These are phyloP conservation scores for Cucurbita argyrosperma DNA, from an alignment of 306 rosid species.

Conservation along the genomic window DNA sequence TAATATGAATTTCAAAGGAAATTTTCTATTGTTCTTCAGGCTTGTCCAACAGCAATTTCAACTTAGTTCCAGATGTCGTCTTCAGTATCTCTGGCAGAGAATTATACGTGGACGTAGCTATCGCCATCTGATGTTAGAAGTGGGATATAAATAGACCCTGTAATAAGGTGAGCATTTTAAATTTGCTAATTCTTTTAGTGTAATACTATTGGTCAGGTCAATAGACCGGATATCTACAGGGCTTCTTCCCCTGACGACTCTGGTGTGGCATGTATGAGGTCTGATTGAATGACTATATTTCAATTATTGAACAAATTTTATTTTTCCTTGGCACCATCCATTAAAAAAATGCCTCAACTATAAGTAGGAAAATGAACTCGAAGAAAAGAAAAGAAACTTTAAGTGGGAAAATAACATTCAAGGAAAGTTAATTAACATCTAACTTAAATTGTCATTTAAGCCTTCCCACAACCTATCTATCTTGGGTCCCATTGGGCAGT, in stretches of 20 bases:
- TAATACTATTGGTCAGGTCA: neutral
- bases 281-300: neutral
- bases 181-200: neutral
- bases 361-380: neutral
- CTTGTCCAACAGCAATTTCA: slow-evolving; percentile 76
- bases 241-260: too few species aligned
- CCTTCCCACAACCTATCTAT: neutral
- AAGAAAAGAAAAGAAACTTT: neutral
- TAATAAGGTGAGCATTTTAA: slow-evolving; percentile 21
- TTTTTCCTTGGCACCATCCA: neutral
- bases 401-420: neutral
- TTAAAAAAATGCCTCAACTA: neutral
- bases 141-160: slow-evolving; percentile 48
- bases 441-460: neutral
- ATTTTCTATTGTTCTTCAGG: slow-evolving; percentile 26
- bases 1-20: neutral
- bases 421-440: neutral
- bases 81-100: slow-evolving; percentile 66
- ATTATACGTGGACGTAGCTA: slow-evolving; percentile 72
- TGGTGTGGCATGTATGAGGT: neutral
- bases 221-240: too few species aligned
- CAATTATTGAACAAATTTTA: neutral
- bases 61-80: slow-evolving; percentile 21
- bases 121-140: slow-evolving; percentile 82
- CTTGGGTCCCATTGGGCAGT: neutral